Base-by-base conservation (phyloP, 495 filamentous ascomycete species). In the Penicillium ucsense region DNA sequence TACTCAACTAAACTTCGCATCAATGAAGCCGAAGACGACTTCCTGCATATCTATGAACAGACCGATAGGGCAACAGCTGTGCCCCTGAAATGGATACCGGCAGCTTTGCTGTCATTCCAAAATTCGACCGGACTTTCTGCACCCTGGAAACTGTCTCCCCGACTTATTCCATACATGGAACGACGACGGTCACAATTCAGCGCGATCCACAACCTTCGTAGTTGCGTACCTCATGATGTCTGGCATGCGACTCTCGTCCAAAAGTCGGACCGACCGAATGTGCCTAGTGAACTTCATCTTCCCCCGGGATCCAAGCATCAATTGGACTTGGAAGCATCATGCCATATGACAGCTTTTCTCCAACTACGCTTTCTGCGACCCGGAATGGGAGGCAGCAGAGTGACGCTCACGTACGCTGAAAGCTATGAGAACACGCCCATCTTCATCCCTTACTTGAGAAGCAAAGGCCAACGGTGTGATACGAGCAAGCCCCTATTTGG, bases 381-480 rank as follows among this genome's bases (percentile, higher is more conserved):
- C 2, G 50, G 43, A 8, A 54, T 55, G 9, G 42, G 51, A 3
- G 51, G 47, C 4, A 45, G 56, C 5, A 39, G 39, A 2, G 46
- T 61, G 27, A 42, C 38, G 0, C 30, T 64, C 4, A 47, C 49
- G 0, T 61, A 57, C 31, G 51, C 61, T 3, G 57, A 63, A 12
- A 61, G 55, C 32, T 61, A 55, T 35, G 57, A 64, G 47, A 47
- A 56, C 37, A 48, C 50, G 9, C 47, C 20, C n/a, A 48, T 48
- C 4, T 50, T 50, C 6, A 53, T 54, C 41, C 61, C 53, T 29
- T 51, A 53, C 45, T 49, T 51, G 6, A 46, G 51, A 9, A 44
- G 37, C 8, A 61, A 59, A 32, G 32, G 40, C 1, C 38, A 55
- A 31, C 42, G 61, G 8, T 30, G 46, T 0, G 57, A 64, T 32